Evolutionary conservation across 768 basidiomycete species (phyloP), one percentile per base, ranked within the genome.

Genomic region (Boletus tomentosulus): DNA sequence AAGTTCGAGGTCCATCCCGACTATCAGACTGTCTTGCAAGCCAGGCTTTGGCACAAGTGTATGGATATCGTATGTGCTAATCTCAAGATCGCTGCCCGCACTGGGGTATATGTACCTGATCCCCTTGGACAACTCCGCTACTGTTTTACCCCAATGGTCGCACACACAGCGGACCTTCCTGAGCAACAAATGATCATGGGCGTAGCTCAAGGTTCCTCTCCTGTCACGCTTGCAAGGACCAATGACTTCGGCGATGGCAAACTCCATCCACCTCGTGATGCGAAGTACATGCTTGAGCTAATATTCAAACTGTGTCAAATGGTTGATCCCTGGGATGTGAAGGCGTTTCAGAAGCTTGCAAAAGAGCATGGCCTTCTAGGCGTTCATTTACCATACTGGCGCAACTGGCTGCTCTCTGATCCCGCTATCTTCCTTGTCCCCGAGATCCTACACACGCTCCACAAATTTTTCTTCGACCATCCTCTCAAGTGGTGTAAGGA

Each of bases 11-110:
- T 19, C 7, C 56, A 63, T 22, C 53, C 50, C 16, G 58, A 69
- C 12, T 55, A 62, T 16, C 61, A 57, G 12, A 62, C 64, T 0
- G 44, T 73, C 11, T 55, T 74, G 16, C 57, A 57, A 25, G 49
- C 50, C 15, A 56, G 66, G 2, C 49, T 74, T 0, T 63, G 60
- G 33, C 72, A 75, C 39, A 30, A 58, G 19, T 70, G 65, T 48
- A 49, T 74, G 2, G 69, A 75, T 41, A 61, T 66, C 11, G 50
- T 74, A 37, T 59, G 61, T 5, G 35, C 34, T 3, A 62, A 62
- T 1, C 53, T 72, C 28, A 74, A 73, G 42, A 54, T 48, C 9
- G 62, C 66, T 10, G 68, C 66, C 6, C 10, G 44, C 39, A 41
- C 61, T 16, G 69, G 72, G 3, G 46, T 56, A 7, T 51, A 59